A percentile compares a stretch with the other conserved stretches of the same genome.
These are phyloP conservation scores for Kurtzmaniella quercitrusa DNA, from an alignment of 1,139 yeast species.

Conservation along the genomic window DNA sequence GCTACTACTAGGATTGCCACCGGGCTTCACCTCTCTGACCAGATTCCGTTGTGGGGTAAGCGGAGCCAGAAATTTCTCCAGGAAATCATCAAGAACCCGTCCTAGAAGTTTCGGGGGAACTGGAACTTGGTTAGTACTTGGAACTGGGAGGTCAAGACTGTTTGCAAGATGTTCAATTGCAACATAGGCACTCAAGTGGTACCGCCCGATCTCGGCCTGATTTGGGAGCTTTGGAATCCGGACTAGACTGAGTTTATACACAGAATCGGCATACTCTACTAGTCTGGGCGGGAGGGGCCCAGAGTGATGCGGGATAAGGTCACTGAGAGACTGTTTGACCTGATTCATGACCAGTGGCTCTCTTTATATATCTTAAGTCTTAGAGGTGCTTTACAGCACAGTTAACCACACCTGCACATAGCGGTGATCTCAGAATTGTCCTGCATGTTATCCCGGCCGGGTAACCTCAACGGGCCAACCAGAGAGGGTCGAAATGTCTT, in stretches of 20 bases:
- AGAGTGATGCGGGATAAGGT: slow-evolving; percentile 46
- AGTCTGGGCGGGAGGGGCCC: slow-evolving; percentile 48
- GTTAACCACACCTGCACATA: too few species aligned
- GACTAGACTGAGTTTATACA: slow-evolving; percentile 50
- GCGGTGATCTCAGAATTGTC: too few species aligned
- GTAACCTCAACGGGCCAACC: slow-evolving; percentile 1
- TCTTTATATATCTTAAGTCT: too few species aligned
- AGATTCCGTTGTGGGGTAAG: slow-evolving; percentile 4
- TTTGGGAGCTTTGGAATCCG: slow-evolving; percentile 44
- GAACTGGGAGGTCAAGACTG: slow-evolving; percentile 42
- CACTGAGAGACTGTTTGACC: slow-evolving; percentile 33
- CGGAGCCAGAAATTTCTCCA: slow-evolving; percentile 21
- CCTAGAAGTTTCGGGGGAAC: slow-evolving; percentile 46
- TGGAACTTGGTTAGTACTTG: slow-evolving; percentile 50
- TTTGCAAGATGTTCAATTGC: slow-evolving; percentile 49
- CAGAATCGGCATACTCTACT: slow-evolving; percentile 43
- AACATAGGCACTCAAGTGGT: slow-evolving; percentile 60
- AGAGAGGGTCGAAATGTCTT: background rate
- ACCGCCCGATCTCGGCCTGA: slow-evolving; percentile 57
- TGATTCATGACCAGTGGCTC: slow-evolving; percentile 20
- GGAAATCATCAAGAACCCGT: slow-evolving; percentile 42
- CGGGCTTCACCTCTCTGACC: slow-evolving; percentile 7
- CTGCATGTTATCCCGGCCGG: slow-evolving; percentile 10
- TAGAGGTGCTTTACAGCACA: too few species aligned
- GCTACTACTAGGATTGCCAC: slow-evolving; percentile 5